Evolutionary conservation across 768 basidiomycete species (phyloP).

Genomic region (Leucosporidium scottii): DNA sequence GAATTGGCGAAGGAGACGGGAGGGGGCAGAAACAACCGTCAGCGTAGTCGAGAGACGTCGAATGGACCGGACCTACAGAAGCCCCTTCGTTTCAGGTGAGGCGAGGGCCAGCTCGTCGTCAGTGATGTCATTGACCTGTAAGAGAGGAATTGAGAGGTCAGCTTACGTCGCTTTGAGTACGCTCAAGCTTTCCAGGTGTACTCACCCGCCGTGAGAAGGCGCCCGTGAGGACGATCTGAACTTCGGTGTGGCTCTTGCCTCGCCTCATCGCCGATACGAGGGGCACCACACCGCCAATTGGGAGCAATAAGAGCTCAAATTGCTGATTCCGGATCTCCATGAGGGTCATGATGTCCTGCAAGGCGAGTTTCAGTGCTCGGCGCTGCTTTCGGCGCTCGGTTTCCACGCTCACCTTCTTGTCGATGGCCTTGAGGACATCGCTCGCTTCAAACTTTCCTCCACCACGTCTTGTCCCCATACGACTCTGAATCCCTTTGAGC

Average conservation of each 20-base stretch:
- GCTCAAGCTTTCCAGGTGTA: no score
- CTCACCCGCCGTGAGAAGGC: background rate
- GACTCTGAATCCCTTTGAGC: background rate
- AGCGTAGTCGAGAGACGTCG: no score
- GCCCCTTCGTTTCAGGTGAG: slow-evolving; percentile 56
- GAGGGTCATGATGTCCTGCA: slow-evolving; percentile 61
- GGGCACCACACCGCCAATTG: slow-evolving; percentile 74
- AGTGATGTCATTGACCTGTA: slow-evolving; percentile 71
- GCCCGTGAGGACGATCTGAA: slow-evolving; percentile 78
- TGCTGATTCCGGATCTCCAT: slow-evolving; percentile 49
- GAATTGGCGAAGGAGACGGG: no score
- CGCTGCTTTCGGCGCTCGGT: background rate
- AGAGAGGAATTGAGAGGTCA: no score
- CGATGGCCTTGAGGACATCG: slow-evolving; percentile 75
- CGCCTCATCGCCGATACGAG: slow-evolving; percentile 73
- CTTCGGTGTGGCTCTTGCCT: slow-evolving; percentile 53
- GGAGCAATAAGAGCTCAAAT: slow-evolving; percentile 63
- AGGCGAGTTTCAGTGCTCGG: background rate
- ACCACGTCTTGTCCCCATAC: background rate
- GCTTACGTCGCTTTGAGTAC: no score
- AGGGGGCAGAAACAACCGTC: no score
- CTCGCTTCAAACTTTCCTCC: slow-evolving; percentile 48
- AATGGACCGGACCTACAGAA: slow-evolving; percentile 43
- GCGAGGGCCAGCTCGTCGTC: slow-evolving; percentile 64
- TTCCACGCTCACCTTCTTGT: slow-evolving; percentile 49